Evolutionary conservation across 345 rosid species (phyloP), one percentile per base, ranked within the genome.

Genomic region (Dipteronia sinensis): DNA sequence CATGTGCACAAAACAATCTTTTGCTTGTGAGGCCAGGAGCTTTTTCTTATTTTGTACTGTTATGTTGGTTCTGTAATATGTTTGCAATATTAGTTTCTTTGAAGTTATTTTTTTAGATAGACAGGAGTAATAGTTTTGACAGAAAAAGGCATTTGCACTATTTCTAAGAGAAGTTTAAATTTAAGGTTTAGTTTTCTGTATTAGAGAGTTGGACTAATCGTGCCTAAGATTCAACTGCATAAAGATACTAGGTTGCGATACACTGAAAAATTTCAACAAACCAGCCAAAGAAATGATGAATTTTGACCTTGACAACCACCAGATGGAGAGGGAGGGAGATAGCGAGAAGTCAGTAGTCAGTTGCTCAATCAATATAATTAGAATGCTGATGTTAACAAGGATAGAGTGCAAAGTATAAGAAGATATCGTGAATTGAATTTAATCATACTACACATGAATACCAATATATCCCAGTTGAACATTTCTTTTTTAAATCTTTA

Each of bases 1-100:
- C 31, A 22, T 58, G 40, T 25, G 61, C 51, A 38, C 25, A 51
- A 77, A 51, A 13, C 19, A 55, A 31, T 25, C 22, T 46, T 87
- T 85, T 97, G 82, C 97, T 98, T 75, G 78, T 88, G 82, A 94
- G 99, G 99, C 93, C 76, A 76, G 81, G 62, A 49, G 20, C 44
- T 64, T 64, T 74, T 63, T 76, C 68, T 74, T 73, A 10, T 62
- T 1, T 16, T 67, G 75, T 12, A 47, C n/a, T 12, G 8, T 73
- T 56, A n/a, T 49, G 40, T 53, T 55, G 62, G 59, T 17, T 74
- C 34, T 59, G 17, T 68, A 31, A 49, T 51, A 49, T 49, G 25
- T 71, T 59, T 74, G 72, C 23, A 44, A 63, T 22, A 31, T 25
- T 40, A 16, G 12, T 55, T 71, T 17, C 38, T 47, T 59, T 64